Evolutionary conservation across 2,329 filamentous ascomycete genomes (phyloP), one percentile per base, ranked within the genome.

Genomic region (Geosmithia flava): DNA sequence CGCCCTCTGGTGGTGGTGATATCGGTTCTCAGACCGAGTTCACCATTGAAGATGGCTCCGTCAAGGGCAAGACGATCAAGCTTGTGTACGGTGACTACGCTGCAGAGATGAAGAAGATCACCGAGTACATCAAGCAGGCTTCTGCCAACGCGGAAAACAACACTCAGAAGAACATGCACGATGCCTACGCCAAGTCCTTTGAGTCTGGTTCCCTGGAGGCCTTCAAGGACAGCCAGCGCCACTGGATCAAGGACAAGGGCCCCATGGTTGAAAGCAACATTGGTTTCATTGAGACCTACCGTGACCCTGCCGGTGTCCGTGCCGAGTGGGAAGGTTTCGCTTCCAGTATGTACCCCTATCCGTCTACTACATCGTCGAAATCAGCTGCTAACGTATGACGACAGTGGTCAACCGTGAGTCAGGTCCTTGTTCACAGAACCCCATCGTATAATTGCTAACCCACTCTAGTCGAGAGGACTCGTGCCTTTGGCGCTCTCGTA

Each of bases 301-400:
- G 87, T 55, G 87, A 94, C 59, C 87, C 87, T 29, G 81, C 85
- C 51, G 87, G 87, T 50, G 78, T 89, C 30, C 76, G 87, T 53
- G 86, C 83, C 51, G 87, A 93, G 62, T 94, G 85, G 82, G 86
- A 93, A 64, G 87, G 87, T 2, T 89, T 93, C 59, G 85, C 85
- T 44, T 84, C 85, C 44, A 77, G 64, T 64, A 47, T 53, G 61
- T 58, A 47, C 17, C 27, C 30, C 46, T 27, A 1, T 7, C 17
- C 42, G n/a, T 37, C 37, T n/a, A 6, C n/a, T 30, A 27, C n/a
- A 2, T 37, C 23, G 41, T n/a, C 13, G 19, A 16, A 42, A 13
- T 13, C n/a, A 20, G n/a, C 40, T 23, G 11, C 42, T 44, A 23
- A 44, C 42, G 2, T 20, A 20, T 23, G 2, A 23, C 41, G 43